Evolutionary conservation across 2,329 filamentous ascomycete genomes (phyloP), one percentile per base, ranked within the genome.

Genomic region (Raffaelea arxii): DNA sequence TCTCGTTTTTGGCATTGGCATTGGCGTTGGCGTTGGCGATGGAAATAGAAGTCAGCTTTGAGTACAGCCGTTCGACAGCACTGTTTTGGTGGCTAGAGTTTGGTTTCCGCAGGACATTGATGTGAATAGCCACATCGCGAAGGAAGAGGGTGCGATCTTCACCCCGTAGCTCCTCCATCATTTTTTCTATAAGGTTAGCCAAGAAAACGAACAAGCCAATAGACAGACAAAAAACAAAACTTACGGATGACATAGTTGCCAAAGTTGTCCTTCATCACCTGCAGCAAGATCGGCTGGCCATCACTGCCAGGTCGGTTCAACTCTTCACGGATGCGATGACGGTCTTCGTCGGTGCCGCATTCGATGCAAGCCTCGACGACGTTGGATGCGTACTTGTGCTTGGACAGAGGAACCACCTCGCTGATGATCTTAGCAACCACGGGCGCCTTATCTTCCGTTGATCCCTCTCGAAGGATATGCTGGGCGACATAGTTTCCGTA

Each of bases 401-500:
- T 95, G 23, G 89, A 95, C 56, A 88, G 82, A 2, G 69, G 67
- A 35, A 95, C 65, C 3, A 95, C 69, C 48, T 88, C 78, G 12
- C 72, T 71, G 53, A 82, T 81, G 53, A 97, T 83, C 41, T 88
- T 70, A 23, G 74, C 66, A 47, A 95, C 84, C 57, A 96, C 83
- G 55, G 73, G 78, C 14, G 74, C 72, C 19, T 82, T 78, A 57
- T 96, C 88, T 47, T 83, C 78, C 4, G 77, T 72, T 44, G 81
- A 75, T 22, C 90, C 90, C 52, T 87, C 79, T 50, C 83, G 71
- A 51, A 98, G 89, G 44, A 97, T 80, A 60, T 97, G 88, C 62
- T 97, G 92, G 4, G 86, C 84, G 18, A 98, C 92, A 60, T 98
- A 98, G 65, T 98, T 98, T 49, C 92, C 92, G 59, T 85, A 98